Evolutionary conservation across 139 green algal genomes (phyloP).

Genomic region (Auxenochlorella protothecoides): DNA sequence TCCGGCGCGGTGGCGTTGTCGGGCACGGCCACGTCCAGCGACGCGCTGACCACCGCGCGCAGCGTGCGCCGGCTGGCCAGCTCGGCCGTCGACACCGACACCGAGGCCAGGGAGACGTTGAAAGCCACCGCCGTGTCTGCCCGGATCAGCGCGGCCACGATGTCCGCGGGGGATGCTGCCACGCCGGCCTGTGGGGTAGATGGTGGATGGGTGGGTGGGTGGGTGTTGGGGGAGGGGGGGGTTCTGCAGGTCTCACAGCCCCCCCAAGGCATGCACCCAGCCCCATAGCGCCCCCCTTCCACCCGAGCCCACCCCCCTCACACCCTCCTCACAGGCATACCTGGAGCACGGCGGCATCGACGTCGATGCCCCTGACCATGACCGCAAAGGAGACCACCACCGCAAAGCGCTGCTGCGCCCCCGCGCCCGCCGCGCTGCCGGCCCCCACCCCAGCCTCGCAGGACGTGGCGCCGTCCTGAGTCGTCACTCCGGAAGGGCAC

Average conservation of each 20-base stretch:
- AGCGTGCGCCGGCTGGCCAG: slow-evolving; percentile 24
- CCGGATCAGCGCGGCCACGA: slow-evolving; percentile 27
- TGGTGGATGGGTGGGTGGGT: not conserved
- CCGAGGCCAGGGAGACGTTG: slow-evolving; percentile 28
- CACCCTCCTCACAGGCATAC: slow-evolving; percentile 3
- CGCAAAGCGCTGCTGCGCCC: slow-evolving; percentile 19
- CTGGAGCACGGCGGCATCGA: slow-evolving; percentile 29
- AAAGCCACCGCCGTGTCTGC: slow-evolving; percentile 36
- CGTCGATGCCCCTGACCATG: slow-evolving; percentile 24
- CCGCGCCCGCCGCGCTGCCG: too few relatives aligned
- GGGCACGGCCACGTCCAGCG: slow-evolving; percentile 37
- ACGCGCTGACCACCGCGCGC: slow-evolving; percentile 37
- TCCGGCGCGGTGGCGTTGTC: slow-evolving; percentile 25
- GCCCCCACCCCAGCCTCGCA: too few relatives aligned
- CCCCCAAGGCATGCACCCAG: not conserved
- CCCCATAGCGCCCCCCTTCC: not conserved
- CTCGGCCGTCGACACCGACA: slow-evolving; percentile 12
- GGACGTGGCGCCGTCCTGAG: too few relatives aligned
- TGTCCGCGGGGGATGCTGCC: slow-evolving; percentile 13
- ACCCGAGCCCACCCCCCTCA: not conserved
- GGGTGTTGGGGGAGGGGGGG: not conserved
- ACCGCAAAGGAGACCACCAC: slow-evolving; percentile 43
- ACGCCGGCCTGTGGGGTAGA: slow-evolving; percentile 24
- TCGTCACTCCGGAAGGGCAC: too few relatives aligned
- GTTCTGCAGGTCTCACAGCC: not conserved